Evolutionary conservation across 805 yeast species (phyloP), one percentile per base, ranked within the genome.

Genomic region (Zygotorulaspora sp.): DNA sequence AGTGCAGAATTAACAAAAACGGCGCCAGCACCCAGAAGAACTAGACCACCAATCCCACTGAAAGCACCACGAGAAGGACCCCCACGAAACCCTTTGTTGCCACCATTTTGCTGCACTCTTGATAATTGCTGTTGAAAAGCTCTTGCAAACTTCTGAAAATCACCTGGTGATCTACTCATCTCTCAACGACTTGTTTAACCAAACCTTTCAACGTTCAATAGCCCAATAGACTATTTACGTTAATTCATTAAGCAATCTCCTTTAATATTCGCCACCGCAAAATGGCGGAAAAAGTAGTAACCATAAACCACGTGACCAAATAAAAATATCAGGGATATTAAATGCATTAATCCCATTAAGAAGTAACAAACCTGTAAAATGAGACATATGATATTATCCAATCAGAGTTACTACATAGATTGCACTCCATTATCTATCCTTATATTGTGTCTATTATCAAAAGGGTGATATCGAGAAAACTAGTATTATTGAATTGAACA

Each of bases 31-130:
- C 80, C 83, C 4, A 80, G 58, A 5, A 77, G 48, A 2, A 80
- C 40, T 14, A 81, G 49, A 3, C 85, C 84, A 24, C 83, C 83
- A 14, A 73, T 50, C 5, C 87, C 88, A 14, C 80, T 75, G 55
- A 80, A 70, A 21, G 76, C 60, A 13, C 80, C 78, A 19, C 67
- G 63, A 38, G 83, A 80, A 13, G 52, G 40, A 8, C 50, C 49
- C 13, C 49, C 43, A 13, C 41, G 32, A 30, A 41, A 35, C 8
- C 62, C 34, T 8, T 62, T 58, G 10, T 62, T 55, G 39, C 59
- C 62, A 31, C 73, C 70, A 5, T 58, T 53, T 46, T 59, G 54
- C 40, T 61, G 71, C 17, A 61, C 68, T 46, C 55, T 64, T 26
- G 68, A 70, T 25, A 74, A 68, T 38, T 66, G 68, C 32, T 61